Percentiles rank a stretch among this genome's conserved stretches.
These are phyloP conservation scores for Fagopyrum homotropicum DNA, from an alignment of 148 eudicot genomes.

Conservation along the genomic window DNA sequence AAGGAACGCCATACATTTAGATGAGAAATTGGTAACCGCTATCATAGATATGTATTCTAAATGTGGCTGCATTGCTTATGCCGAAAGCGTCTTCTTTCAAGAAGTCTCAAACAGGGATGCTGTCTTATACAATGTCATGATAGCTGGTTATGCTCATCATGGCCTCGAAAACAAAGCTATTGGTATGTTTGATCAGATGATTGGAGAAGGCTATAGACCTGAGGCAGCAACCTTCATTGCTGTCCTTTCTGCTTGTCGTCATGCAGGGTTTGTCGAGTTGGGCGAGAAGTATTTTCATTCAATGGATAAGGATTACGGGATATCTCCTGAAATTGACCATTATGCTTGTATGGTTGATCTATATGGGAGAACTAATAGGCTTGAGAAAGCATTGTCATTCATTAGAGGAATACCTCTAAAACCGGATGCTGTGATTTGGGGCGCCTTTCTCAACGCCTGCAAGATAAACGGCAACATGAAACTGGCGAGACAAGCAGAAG, in stretches of 20 bases:
- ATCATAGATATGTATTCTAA: slow-evolving; percentile 82
- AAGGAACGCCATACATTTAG: slow-evolving; percentile 35
- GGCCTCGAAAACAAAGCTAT: slow-evolving; percentile 61
- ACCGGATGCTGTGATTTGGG: slow-evolving; percentile 49
- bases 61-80: slow-evolving; percentile 66
- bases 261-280: slow-evolving; percentile 59
- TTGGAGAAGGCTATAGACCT: slow-evolving; percentile 34
- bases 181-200: slow-evolving; percentile 55
- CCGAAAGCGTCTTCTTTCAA: slow-evolving; percentile 35
- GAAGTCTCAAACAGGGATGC: slow-evolving; percentile 30
- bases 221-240: slow-evolving; percentile 75
- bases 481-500: slow-evolving; percentile 57
- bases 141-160: slow-evolving; percentile 78
- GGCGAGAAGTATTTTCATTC: slow-evolving; percentile 64
- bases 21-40: slow-evolving; percentile 50
- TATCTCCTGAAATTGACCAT: slow-evolving; percentile 63
- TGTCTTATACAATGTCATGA: slow-evolving; percentile 77
- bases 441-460: slow-evolving; percentile 79
- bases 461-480: slow-evolving; percentile 43
- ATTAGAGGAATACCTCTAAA: slow-evolving; percentile 47
- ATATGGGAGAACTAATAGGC: slow-evolving; percentile 59
- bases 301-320: slow-evolving; percentile 48
- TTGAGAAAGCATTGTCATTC: slow-evolving; percentile 51
- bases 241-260: slow-evolving; percentile 81
- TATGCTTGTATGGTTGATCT: slow-evolving; percentile 90